These are phyloP conservation scores for Ambrosia artemisiifolia DNA, from an alignment of 129 eudicot species.

Conservation along the genomic window DNA sequence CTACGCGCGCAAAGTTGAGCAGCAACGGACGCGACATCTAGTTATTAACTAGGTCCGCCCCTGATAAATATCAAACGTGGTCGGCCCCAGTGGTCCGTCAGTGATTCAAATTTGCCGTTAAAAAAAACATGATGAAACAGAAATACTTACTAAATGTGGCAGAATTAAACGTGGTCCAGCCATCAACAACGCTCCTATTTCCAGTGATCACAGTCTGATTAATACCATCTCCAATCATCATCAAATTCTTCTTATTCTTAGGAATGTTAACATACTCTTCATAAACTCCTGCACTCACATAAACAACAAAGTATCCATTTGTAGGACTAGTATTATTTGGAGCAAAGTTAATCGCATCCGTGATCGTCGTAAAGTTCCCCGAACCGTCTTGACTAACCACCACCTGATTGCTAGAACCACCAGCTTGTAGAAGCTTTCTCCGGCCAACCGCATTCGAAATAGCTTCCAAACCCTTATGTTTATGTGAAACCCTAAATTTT, in stretches of 20 bases:
- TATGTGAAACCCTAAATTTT: neutral
- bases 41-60: too few relatives aligned
- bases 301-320: slow-evolving; percentile 47
- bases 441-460: slow-evolving; percentile 9
- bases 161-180: slow-evolving; percentile 66
- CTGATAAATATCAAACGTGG: too few relatives aligned
- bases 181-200: slow-evolving; percentile 54
- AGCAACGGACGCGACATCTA: too few relatives aligned
- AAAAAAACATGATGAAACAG: neutral
- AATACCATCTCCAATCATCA: slow-evolving; percentile 79
- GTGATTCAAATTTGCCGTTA: too few relatives aligned
- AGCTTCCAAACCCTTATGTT: neutral
- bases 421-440: slow-evolving; percentile 28
- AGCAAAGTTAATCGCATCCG: slow-evolving; percentile 54
- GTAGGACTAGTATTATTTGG: slow-evolving; percentile 39
- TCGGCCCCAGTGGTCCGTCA: too few relatives aligned
- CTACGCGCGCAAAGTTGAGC: too few relatives aligned
- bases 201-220: slow-evolving; percentile 62
- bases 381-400: slow-evolving; percentile 44
- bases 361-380: slow-evolving; percentile 52
- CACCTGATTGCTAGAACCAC: slow-evolving; percentile 18
- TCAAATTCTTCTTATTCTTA: slow-evolving; percentile 47
- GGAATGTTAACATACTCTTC: slow-evolving; percentile 55
- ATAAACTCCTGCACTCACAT: slow-evolving; percentile 48
- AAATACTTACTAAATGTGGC: slow-evolving; percentile 56